These are phyloP conservation scores for Penicillium verhagenii DNA, from an alignment of 495 filamentous ascomycete genomes.

Conservation along the genomic window DNA sequence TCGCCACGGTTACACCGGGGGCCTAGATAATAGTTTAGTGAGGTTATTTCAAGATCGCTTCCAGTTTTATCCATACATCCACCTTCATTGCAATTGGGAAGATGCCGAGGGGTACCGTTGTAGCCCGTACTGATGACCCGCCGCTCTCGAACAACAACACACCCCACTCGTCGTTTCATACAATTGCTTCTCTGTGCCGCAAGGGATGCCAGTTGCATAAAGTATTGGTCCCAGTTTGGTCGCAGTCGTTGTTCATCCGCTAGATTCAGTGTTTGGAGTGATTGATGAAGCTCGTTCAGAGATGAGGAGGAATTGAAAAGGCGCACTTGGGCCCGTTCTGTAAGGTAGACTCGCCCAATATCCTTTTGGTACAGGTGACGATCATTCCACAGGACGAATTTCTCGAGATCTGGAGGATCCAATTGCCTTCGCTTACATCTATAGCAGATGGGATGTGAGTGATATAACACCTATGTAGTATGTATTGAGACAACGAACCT, in stretches of 20 bases:
- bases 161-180: constrained; percentile 96
- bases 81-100: constrained; percentile 89
- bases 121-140: constrained; percentile 96
- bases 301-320: constrained; percentile 80
- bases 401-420: constrained; percentile 61
- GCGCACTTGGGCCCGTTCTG: constrained; percentile 75
- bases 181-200: constrained; percentile 92
- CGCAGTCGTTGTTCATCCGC: constrained; percentile 75
- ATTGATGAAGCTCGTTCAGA: constrained; percentile 63
- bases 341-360: constrained; percentile 66
- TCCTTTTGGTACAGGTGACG: constrained; percentile 67
- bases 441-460: constrained; percentile 3
- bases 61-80: constrained; percentile 63
- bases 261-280: constrained; percentile 69
- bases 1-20: constrained; percentile 76
- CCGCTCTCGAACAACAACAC: constrained; percentile 85
- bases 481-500: constrained; percentile 36
- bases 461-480: not conserved
- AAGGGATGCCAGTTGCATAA: constrained; percentile 91
- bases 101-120: constrained; percentile 86
- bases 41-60: not conserved
- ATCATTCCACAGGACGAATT: constrained; percentile 77
- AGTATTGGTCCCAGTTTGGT: constrained; percentile 97
- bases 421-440: constrained; percentile 45
- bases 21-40: constrained; percentile 32